Evolutionary conservation across 73 alveolate genomes (phyloP).

Genomic region (Tetrahymena borealis): DNA sequence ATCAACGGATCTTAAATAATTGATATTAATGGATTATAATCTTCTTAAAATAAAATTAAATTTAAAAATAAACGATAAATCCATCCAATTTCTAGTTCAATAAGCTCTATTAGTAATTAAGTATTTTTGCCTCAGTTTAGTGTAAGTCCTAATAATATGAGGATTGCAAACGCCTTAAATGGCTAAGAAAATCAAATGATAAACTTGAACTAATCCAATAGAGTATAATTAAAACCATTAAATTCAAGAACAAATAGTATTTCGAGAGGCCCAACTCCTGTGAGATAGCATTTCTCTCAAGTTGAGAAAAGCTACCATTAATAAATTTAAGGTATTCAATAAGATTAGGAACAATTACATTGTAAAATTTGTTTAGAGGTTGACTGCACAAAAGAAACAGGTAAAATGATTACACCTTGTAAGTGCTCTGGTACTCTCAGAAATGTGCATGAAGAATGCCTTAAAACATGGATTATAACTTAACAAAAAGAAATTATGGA

Average conservation of each 20-base stretch:
- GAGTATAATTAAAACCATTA: background rate
- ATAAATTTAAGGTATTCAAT: background rate
- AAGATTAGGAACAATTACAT: background rate
- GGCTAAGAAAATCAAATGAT: background rate
- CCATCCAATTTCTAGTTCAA: background rate
- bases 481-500: background rate
- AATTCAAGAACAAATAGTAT: background rate
- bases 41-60: too few species aligned
- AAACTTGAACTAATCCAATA: background rate
- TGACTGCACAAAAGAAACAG: conserved; percentile 7
- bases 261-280: background rate
- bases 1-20: too few species aligned
- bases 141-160: background rate
- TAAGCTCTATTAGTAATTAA: background rate
- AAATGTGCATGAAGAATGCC: conserved; percentile 33
- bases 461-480: conserved; percentile 28
- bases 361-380: background rate
- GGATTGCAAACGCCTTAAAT: background rate
- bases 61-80: background rate
- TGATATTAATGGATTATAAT: too few species aligned
- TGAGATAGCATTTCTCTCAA: background rate
- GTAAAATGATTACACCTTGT: conserved; percentile 23
- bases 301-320: background rate
- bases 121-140: background rate
- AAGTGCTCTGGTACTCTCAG: conserved; percentile 21